phyloP scores from a whole-genome alignment of 805 yeast genomes.

The Wickerhamomyces bovis region DNA sequence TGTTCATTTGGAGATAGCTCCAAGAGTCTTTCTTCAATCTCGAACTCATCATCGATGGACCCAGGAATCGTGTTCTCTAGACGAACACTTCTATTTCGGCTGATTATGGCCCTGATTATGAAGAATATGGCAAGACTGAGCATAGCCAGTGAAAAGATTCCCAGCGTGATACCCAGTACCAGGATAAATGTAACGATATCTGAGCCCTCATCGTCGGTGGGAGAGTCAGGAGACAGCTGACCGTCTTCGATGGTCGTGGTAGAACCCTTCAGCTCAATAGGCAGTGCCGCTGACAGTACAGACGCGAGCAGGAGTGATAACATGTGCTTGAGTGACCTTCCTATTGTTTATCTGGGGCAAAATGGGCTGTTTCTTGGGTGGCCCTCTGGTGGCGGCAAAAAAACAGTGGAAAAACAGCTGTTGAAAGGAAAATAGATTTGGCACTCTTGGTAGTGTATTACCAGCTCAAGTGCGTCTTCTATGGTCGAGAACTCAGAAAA shows the following conservation, averaged over 20 bases:
- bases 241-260: neutral
- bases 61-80: conserved; percentile 40
- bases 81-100: conserved; percentile 7
- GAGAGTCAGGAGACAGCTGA: neutral
- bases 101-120: conserved; percentile 1
- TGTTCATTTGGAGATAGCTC: conserved; percentile 48
- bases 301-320: neutral
- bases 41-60: conserved; percentile 43
- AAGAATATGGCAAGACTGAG: conserved; percentile 1
- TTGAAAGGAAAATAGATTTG: neutral
- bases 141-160: conserved; percentile 3
- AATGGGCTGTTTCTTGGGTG: neutral
- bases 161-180: conserved; percentile 3
- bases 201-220: neutral
- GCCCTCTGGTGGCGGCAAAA: neutral
- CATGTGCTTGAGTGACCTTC: neutral
- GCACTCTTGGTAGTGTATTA: neutral
- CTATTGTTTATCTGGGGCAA: neutral
- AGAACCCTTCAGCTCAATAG: neutral
- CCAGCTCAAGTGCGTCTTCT: neutral
- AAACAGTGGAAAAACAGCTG: neutral
- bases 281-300: neutral
- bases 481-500: neutral
- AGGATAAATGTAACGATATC: conserved; percentile 6
- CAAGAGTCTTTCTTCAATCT: conserved; percentile 48